Percentiles rank a stretch among this genome's conserved stretches.
These are phyloP conservation scores for Coemansia sp. DNA, from an alignment of 192 early-diverging fungal genomes.

Conservation along the genomic window DNA sequence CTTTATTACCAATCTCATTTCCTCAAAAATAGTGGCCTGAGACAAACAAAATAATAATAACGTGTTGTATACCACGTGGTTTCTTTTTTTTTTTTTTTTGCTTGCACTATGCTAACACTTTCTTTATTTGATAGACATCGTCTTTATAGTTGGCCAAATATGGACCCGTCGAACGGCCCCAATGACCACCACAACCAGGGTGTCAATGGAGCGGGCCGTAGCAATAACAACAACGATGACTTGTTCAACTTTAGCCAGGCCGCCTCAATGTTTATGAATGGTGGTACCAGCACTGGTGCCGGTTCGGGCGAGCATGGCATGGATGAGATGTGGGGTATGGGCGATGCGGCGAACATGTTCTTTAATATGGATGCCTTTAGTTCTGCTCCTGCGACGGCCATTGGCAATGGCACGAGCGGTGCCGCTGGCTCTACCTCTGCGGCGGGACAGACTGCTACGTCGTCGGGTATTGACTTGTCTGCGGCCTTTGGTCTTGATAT, in stretches of 20 bases:
- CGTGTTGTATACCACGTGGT: background rate
- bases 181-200: constrained; percentile 5
- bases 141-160: background rate
- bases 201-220: background rate
- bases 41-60: background rate
- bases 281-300: background rate
- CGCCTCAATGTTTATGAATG: constrained; percentile 23
- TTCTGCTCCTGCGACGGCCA: constrained; percentile 32
- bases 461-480: constrained; percentile 24
- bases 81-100: background rate
- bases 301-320: constrained; percentile 16
- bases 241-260: constrained; percentile 27
- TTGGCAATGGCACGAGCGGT: constrained; percentile 7
- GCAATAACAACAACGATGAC: constrained; percentile 9
- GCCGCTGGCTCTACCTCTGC: background rate
- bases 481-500: constrained; percentile 43
- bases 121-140: background rate
- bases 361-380: constrained; percentile 58
- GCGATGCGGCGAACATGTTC: constrained; percentile 43
- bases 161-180: constrained; percentile 12
- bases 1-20: constrained; percentile 2
- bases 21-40: no score
- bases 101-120: background rate
- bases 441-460: background rate
- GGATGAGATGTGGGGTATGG: constrained; percentile 47